These are phyloP conservation scores for Sporothrix pseudoabietina DNA, from an alignment of 2,329 filamentous ascomycete species.

Conservation along the genomic window DNA sequence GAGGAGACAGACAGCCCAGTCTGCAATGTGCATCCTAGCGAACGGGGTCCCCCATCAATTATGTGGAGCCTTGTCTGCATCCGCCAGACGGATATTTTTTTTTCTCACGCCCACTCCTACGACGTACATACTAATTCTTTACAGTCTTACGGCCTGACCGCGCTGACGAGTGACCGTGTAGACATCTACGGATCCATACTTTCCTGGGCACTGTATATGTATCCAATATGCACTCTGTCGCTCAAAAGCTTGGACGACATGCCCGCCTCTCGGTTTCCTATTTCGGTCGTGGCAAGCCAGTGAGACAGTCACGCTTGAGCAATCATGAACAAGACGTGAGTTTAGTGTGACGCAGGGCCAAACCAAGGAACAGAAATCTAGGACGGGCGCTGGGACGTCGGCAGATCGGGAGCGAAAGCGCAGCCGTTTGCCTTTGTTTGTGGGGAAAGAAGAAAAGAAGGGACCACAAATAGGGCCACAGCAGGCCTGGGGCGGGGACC, in stretches of 20 bases:
- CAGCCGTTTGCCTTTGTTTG: background rate
- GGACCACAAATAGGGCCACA: background rate
- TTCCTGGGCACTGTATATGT: too few relatives aligned
- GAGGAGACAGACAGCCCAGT: background rate
- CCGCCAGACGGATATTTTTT: background rate
- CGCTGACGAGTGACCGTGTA: background rate
- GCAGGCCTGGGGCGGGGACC: background rate
- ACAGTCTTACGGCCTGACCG: background rate
- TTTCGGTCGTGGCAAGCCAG: background rate
- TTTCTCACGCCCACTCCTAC: background rate
- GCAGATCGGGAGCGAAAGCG: background rate
- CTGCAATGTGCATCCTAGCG: background rate
- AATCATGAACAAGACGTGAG: background rate
- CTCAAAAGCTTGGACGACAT: background rate
- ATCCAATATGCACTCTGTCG: background rate
- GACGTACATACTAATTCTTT: background rate
- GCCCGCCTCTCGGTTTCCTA: too few relatives aligned
- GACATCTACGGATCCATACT: background rate
- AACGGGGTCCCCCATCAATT: background rate
- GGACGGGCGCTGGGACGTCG: background rate
- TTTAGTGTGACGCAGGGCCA: conserved; percentile 3
- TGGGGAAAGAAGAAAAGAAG: conserved; percentile 1
- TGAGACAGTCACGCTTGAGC: background rate
- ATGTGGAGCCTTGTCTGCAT: background rate
- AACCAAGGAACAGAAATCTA: background rate